Conservation (phyloP, 176 grass and related monocot genomes). For the Paspalum vaginatum region DNA sequence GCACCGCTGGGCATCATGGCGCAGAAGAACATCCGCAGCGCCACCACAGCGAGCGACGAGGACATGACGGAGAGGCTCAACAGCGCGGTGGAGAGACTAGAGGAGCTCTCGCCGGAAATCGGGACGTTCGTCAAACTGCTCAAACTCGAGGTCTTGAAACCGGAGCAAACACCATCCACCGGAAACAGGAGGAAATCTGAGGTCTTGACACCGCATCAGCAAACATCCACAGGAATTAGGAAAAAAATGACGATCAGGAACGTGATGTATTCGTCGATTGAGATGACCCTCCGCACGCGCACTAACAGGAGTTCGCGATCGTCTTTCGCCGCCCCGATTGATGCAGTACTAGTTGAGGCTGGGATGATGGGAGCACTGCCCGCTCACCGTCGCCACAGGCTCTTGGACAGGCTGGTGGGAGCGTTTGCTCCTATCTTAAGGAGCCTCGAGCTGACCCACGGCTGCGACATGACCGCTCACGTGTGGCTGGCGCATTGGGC, state of each 20-base stretch:
- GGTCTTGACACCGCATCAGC: background rate
- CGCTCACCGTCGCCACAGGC: too few relatives aligned
- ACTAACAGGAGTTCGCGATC: too few relatives aligned
- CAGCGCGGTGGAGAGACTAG: background rate
- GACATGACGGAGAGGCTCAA: background rate
- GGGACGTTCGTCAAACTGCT: conserved; percentile 26
- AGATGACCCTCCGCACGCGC: too few relatives aligned
- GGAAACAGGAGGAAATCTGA: conserved; percentile 9
- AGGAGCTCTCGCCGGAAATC: background rate
- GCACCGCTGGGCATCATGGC: background rate
- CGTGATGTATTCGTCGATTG: too few relatives aligned
- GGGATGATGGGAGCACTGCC: too few relatives aligned
- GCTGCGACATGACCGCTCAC: background rate
- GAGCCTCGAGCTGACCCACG: background rate
- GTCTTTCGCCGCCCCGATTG: too few relatives aligned
- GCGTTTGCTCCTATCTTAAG: background rate
- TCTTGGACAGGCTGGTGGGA: background rate
- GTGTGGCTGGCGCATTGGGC: background rate
- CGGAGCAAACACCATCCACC: background rate
- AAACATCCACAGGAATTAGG: too few relatives aligned
- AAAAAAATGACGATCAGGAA: too few relatives aligned
- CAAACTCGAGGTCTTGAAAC: background rate
- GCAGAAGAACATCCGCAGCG: background rate
- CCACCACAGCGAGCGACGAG: background rate
- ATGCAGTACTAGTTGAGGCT: too few relatives aligned